Conservation (phyloP, 169 alveolate genomes). For the Cryptosporidium sp. region DNA sequence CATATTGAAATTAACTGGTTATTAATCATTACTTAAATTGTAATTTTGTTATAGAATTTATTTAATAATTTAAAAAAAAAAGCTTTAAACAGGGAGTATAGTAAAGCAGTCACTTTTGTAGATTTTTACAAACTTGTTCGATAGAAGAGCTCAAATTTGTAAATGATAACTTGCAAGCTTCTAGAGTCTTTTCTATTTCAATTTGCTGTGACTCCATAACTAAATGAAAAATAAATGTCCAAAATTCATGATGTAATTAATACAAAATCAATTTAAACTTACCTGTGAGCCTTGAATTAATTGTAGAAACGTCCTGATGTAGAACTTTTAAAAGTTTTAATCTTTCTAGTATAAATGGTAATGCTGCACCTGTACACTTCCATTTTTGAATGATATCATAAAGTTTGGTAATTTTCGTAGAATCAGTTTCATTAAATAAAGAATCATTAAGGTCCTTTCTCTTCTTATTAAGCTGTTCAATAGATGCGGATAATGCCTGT, state of each 20-base stretch:
- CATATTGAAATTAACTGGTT: neutral
- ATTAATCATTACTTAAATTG: neutral
- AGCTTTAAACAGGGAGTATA: neutral
- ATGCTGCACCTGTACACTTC: slow-evolving; percentile 59
- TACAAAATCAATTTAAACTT: neutral
- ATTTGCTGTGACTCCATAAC: slow-evolving; percentile 72
- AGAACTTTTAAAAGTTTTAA: slow-evolving; percentile 38
- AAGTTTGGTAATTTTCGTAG: slow-evolving; percentile 40
- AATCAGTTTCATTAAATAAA: slow-evolving; percentile 60
- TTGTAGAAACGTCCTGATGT: slow-evolving; percentile 65
- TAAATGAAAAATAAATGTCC: neutral
- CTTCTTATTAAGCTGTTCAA: slow-evolving; percentile 66
- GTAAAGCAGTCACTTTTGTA: slow-evolving; percentile 14
- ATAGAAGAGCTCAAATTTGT: slow-evolving; percentile 33
- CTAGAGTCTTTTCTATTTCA: slow-evolving; percentile 52
- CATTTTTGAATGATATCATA: slow-evolving; percentile 68
- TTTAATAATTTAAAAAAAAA: neutral
- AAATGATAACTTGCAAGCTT: slow-evolving; percentile 49
- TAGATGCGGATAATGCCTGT: slow-evolving; percentile 66
- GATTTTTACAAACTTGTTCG: slow-evolving; percentile 35
- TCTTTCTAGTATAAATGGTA: slow-evolving; percentile 63
- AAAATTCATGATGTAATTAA: neutral
- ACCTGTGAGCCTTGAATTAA: slow-evolving; percentile 62
- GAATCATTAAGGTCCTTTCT: slow-evolving; percentile 63
- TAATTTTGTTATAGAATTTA: neutral